These are phyloP conservation scores for Manihot esculenta DNA, from an alignment of 441 rosid species.

Conservation along the genomic window DNA sequence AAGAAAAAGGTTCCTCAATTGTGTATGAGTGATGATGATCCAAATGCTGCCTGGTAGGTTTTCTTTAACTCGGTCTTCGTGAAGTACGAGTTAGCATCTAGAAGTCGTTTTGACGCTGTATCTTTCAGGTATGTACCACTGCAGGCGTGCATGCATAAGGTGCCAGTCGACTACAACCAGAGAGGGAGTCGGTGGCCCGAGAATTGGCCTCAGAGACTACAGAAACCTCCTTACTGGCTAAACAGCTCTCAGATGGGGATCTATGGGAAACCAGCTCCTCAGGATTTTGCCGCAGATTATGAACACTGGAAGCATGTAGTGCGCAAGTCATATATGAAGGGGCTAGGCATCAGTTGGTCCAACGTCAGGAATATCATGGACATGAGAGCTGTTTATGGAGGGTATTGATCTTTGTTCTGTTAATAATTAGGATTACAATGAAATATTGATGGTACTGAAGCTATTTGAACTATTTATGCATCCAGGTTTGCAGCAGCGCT, in stretches of 20 bases:
- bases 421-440: background rate
- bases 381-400: slow-evolving; percentile 94
- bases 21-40: slow-evolving; percentile 71
- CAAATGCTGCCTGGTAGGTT: slow-evolving; percentile 84
- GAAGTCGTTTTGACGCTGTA: background rate
- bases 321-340: slow-evolving; percentile 64
- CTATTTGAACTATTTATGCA: too few relatives aligned
- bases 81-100: background rate
- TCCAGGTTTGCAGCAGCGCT: slow-evolving; percentile 88
- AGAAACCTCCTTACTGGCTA: slow-evolving; percentile 76
- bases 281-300: slow-evolving; percentile 68
- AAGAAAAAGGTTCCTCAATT: slow-evolving; percentile 61
- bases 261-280: slow-evolving; percentile 82
- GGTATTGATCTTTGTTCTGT: slow-evolving; percentile 37
- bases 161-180: slow-evolving; percentile 43
- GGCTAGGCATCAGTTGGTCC: slow-evolving; percentile 78
- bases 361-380: slow-evolving; percentile 89
- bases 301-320: slow-evolving; percentile 84
- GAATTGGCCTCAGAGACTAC: slow-evolving; percentile 68
- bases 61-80: background rate
- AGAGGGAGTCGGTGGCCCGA: slow-evolving; percentile 80
- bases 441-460: background rate
- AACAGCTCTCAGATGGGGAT: slow-evolving; percentile 86
- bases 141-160: slow-evolving; percentile 77
- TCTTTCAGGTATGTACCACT: slow-evolving; percentile 77